Conservation (phyloP, 2,329 filamentous ascomycete genomes). For the Myriosclerotinia duriaeana region DNA sequence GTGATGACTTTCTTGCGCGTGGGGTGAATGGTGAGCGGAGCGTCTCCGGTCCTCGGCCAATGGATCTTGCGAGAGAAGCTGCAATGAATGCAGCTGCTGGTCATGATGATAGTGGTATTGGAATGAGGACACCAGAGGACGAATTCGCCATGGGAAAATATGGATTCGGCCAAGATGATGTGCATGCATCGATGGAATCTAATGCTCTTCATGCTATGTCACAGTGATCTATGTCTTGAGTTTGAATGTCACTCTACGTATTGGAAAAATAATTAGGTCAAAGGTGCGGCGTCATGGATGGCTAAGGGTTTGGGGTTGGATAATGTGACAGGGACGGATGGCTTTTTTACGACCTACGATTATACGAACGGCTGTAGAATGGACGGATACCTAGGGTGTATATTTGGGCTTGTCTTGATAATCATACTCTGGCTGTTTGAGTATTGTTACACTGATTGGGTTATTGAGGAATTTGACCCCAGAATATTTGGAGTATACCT, state of each 20-base stretch:
- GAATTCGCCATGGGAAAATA: slow-evolving; percentile 63
- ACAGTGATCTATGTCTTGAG: slow-evolving; percentile 20
- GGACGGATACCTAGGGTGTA: slow-evolving; percentile 24
- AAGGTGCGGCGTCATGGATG: slow-evolving; percentile 19
- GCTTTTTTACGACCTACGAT: slow-evolving; percentile 24
- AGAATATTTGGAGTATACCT: slow-evolving; percentile 9
- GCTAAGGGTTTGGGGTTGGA: slow-evolving; percentile 19
- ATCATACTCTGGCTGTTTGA: slow-evolving; percentile 19
- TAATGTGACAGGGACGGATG: slow-evolving; percentile 22
- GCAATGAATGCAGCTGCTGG: slow-evolving; percentile 48
- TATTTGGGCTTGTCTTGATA: slow-evolving; percentile 24
- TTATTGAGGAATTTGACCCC: slow-evolving; percentile 18
- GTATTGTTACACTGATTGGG: slow-evolving; percentile 3
- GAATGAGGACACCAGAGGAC: slow-evolving; percentile 66
- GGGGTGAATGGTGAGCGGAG: slow-evolving; percentile 29
- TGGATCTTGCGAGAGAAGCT: slow-evolving; percentile 47
- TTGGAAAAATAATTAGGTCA: slow-evolving; percentile 6
- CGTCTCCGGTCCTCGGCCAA: slow-evolving; percentile 35
- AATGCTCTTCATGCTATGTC: slow-evolving; percentile 27
- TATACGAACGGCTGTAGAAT: slow-evolving; percentile 26
- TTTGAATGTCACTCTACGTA: not conserved
- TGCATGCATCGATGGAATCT: slow-evolving; percentile 31
- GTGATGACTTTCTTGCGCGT: slow-evolving; percentile 38
- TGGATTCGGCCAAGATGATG: slow-evolving; percentile 42
- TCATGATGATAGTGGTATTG: slow-evolving; percentile 74